Base-by-base conservation (phyloP, 2,329 filamentous ascomycete species). In the Fonsecaea erecta region DNA sequence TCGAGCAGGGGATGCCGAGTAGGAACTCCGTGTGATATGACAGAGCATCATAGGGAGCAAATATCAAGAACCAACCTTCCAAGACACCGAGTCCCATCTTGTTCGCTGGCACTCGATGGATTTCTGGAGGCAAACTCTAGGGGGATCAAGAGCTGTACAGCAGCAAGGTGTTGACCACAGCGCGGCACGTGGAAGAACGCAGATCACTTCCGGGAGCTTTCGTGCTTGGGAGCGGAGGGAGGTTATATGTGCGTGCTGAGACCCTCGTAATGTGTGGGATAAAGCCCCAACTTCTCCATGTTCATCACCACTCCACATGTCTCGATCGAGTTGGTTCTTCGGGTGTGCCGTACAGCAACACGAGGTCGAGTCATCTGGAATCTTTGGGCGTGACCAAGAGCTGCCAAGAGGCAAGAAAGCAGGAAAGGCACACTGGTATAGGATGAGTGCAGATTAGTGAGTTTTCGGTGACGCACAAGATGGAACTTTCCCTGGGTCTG, bases 51-150 rank as follows among this genome's bases (percentile, higher is more conserved):
- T 8, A 54, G 52, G n/a, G 16, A 30, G n/a, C n/a, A 18, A 40
- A 37, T 7, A 16, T 40, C n/a, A 34, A 24, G 40, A 11, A 21
- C 57, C 11, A 12, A 60, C 57, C 57, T 52, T 60, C 57, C 8
- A 60, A 48, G 24, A 60, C 57, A 52, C 57, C 57, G 30, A 60
- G 57, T 9, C 57, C 57, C 57, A 60, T 60, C n/a, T 21, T 59
- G 16, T 46, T 35, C n/a, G 8, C 7, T 52, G 30, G 6, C 48
- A 16, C 26, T 34, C 34, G 26, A 26, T 18, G 5, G 57, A 52
- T 52, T n/a, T 35, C 8, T 16, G 30, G 18, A 21, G 24, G 24
- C 43, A 52, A 32, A 26, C 21, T 16, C 24, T 8, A 48, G 24
- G 16, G n/a, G 1, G 43, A 51, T 48, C 4, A 21, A 40, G 26